Base-by-base conservation (phyloP, 768 basidiomycete species). In the Tulasnella sp. region DNA sequence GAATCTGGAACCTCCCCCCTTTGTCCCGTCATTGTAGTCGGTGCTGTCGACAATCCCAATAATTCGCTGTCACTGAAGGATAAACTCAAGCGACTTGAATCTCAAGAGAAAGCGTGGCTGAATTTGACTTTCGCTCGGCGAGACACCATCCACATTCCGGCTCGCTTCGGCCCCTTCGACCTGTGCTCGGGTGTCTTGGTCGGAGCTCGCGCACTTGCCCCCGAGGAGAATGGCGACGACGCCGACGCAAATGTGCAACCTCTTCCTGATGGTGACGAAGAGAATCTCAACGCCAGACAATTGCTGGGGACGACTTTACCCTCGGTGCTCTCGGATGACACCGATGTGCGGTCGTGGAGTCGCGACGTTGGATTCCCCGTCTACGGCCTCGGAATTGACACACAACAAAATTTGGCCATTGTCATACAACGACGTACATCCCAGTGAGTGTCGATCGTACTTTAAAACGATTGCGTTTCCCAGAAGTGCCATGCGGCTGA, bases 341-440 rank as follows among this genome's bases (percentile, higher is more conserved):
- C 70, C 77, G 77, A 77, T 44, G 77, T 77, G 16, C 69, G 44
- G 0, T 48, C 70, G n/a, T 77, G 77, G 77, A 77, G 77, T 40
- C 37, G 77, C 42, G 70, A 77, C 48, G 77, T 77, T 29, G 77
- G 77, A 10, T 77, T 77, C 71, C 71, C 77, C 39, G 77, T 77
- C 70, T 77, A 77, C 71, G 77, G 77, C 29, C 46, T 77, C 3
- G 71, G 69, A 16, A 77, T 77, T 69, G 77, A 77, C 32, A 44
- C 77, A 29, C 55, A 67, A 69, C 77, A 77, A 55, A 69, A 77
- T 77, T 73, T 77, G 46, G 77, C 77, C 13, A 55, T 77, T 26
- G 44, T 77, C 23, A 71, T 77, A 32, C 77, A 77, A 76, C 32
- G 77, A 37, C 46, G 37, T 26, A 72, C 39, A 70, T 39, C 44